A percentile compares a stretch with the other conserved stretches of the same genome.
phyloP scores from a whole-genome alignment of 2,329 filamentous ascomycete genomes.

The Microdochium trichocladiopsis region DNA sequence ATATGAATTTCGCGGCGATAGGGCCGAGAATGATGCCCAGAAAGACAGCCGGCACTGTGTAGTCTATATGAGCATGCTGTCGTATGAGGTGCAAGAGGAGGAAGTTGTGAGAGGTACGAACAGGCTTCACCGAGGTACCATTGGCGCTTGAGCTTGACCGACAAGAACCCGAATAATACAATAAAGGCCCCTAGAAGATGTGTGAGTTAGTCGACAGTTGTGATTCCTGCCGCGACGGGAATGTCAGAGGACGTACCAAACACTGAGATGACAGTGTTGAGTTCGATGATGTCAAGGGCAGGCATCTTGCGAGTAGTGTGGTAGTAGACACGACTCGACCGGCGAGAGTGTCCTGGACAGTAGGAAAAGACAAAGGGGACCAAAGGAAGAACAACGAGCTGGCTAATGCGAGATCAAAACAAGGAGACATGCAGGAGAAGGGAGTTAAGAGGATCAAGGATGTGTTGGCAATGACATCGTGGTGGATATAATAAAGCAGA shows the following conservation, averaged over 20 bases:
- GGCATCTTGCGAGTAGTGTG: constrained; percentile 26
- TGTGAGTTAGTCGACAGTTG: constrained; percentile 13
- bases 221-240: background rate
- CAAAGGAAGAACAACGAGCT: background rate
- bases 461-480: background rate
- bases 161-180: constrained; percentile 39
- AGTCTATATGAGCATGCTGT: too few species aligned
- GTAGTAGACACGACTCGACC: background rate
- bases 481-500: background rate
- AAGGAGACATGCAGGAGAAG: background rate
- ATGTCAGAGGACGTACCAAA: constrained; percentile 25
- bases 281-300: constrained; percentile 39
- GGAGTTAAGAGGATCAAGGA: background rate
- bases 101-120: too few species aligned
- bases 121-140: constrained; percentile 49
- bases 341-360: background rate
- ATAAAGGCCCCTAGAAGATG: constrained; percentile 33
- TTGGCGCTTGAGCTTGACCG: constrained; percentile 42
- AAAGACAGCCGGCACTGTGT: constrained; percentile 44
- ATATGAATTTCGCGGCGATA: constrained; percentile 43
- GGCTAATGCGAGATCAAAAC: background rate
- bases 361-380: background rate
- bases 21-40: constrained; percentile 49
- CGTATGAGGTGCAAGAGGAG: constrained; percentile 1
- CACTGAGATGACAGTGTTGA: constrained; percentile 42